Base-by-base conservation (phyloP, 352 stramenopile species). In the Lagenidium giganteum region DNA sequence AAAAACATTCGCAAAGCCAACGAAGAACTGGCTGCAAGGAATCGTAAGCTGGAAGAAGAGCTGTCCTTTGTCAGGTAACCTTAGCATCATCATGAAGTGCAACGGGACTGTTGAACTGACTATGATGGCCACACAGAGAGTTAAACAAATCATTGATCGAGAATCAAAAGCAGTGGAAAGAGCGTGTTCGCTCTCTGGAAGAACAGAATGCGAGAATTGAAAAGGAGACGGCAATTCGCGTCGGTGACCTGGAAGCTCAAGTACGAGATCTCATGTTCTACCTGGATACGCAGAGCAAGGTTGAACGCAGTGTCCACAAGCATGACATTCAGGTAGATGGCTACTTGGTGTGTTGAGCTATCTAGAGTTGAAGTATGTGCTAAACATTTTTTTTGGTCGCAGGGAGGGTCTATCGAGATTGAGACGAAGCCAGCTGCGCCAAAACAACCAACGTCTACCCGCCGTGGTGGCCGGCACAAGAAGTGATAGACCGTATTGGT, bases 211-310 rank as follows among this genome's bases (percentile, higher is more conserved):
- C 52, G 22, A 72, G 61, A 16, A 49, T 71, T 40, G 71, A 90
- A 44, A 59, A 61, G 22, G 71, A 89, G 23, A 87, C 75, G 8
- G 58, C 74, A 3, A 23, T 67, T 8, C 83, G 77, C 3, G 51
- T 94, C 20, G 78, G 66, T 3, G 82, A 93, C 37, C 50, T 94
- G 36, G 82, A 95, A 42, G 65, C 64, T n/a, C 82, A 95, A 48
- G 80, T 93, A 8, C 74, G 79, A 21, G 84, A 95, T 52, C 47
- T 95, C 8, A 95, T 95, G 84, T 94, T 95, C 48, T 94, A 93
- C 51, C 48, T 95, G 22, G 84, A 95, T 46, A 93, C 82, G 24
- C 84, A 93, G 47, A 90, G 54, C 58, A 90, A 89, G 47, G 72
- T 95, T 3, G 79, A 90, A 42, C 67, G 88, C 30, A 93, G 80